A percentile compares a stretch with the other conserved stretches of the same genome.
Conservation (phyloP, 192 early-diverging fungal genomes). For the Coemansia asiatica region DNA sequence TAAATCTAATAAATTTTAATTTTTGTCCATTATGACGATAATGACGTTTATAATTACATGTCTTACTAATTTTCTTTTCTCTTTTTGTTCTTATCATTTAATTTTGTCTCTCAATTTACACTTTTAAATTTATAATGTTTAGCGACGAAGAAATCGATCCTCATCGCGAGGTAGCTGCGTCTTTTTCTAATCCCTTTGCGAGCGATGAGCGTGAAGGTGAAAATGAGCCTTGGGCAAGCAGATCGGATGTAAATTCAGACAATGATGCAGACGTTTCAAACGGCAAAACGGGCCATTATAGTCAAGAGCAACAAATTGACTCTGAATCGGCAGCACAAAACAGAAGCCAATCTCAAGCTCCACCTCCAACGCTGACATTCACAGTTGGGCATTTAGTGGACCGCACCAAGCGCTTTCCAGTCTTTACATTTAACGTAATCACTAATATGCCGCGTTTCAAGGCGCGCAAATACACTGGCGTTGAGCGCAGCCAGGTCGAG, state of each 20-base stretch:
- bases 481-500: conserved; percentile 53
- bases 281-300: background rate
- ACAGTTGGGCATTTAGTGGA: conserved; percentile 49
- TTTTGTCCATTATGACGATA: no score
- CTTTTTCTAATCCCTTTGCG: conserved; percentile 32
- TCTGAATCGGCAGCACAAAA: background rate
- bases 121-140: conserved; percentile 23
- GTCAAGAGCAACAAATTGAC: background rate
- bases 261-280: conserved; percentile 9
- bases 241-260: background rate
- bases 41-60: no score
- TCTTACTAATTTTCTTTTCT: no score
- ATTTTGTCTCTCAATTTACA: no score
- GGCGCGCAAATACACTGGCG: conserved; percentile 48
- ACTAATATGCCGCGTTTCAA: conserved; percentile 52
- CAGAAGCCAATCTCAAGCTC: background rate
- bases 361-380: conserved; percentile 33
- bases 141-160: conserved; percentile 41
- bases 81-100: no score
- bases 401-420: conserved; percentile 44
- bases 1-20: no score
- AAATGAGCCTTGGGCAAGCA: conserved; percentile 12
- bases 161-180: conserved; percentile 25
- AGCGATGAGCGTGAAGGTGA: conserved; percentile 5
- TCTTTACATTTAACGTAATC: conserved; percentile 36